A percentile compares a stretch with the other conserved stretches of the same genome.
These are phyloP conservation scores for Cyberlindnera nakhonratchasimensis DNA, from an alignment of 805 yeast genomes.

Conservation along the genomic window DNA sequence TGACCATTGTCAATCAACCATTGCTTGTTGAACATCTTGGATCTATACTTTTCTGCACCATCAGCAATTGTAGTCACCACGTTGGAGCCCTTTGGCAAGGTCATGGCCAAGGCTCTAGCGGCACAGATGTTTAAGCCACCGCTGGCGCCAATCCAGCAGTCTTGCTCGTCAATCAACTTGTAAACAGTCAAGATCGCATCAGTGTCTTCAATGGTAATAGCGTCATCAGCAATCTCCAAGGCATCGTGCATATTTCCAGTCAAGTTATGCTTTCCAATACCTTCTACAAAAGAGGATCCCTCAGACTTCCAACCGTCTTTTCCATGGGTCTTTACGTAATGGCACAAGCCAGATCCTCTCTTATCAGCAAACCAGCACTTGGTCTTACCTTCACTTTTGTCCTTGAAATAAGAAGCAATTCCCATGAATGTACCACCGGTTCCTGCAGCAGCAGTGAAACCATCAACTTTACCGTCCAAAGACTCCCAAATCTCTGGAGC, in stretches of 20 bases:
- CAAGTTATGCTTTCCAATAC: conserved; percentile 24
- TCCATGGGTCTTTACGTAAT: conserved; percentile 21
- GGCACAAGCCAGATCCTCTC: conserved; percentile 69
- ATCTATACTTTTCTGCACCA: conserved; percentile 23
- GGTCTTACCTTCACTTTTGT: conserved; percentile 37
- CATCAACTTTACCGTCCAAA: conserved; percentile 49
- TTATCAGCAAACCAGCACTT: conserved; percentile 70
- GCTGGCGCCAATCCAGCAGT: conserved; percentile 24
- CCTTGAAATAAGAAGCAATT: conserved; percentile 58
- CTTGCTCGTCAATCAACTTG: conserved; percentile 19
- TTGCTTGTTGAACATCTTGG: conserved; percentile 21
- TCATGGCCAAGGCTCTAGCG: conserved; percentile 20
- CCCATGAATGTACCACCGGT: conserved; percentile 87
- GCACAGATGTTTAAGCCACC: conserved; percentile 26
- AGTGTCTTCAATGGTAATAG: conserved; percentile 17
- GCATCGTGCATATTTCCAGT: conserved; percentile 26
- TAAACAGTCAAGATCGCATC: conserved; percentile 21
- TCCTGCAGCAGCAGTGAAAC: conserved; percentile 73
- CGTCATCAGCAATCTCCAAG: conserved; percentile 22
- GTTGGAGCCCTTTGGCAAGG: conserved; percentile 26
- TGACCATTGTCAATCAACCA: conserved; percentile 23
- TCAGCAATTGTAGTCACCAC: conserved; percentile 28
- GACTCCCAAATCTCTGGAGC: conserved; percentile 78
- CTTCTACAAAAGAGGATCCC: conserved; percentile 26
- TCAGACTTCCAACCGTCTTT: conserved; percentile 20